phyloP scores from a whole-genome alignment of 1,284 basidiomycete genomes.

The Leccinum fallax region DNA sequence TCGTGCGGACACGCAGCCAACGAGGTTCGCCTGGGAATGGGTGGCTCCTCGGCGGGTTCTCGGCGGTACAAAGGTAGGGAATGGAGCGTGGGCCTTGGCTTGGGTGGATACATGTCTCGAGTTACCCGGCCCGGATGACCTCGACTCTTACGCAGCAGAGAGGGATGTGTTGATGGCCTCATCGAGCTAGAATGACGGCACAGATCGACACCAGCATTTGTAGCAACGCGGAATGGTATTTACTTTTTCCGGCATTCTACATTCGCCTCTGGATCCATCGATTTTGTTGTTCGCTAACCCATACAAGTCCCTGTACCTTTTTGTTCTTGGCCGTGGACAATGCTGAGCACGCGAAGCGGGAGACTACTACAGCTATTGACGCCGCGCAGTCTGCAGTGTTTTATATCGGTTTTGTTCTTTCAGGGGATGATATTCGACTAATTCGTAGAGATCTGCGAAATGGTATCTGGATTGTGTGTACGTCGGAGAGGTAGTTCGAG shows the following conservation, averaged over 20 bases:
- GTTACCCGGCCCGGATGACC: conserved; percentile 29
- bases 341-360: no score
- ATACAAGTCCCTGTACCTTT: no score
- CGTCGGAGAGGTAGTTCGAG: no score
- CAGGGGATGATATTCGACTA: no score
- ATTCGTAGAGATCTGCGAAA: no score
- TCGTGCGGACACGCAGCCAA: conserved; percentile 72
- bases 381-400: no score
- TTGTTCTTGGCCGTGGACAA: no score
- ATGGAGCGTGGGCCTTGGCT: conserved; percentile 75
- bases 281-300: no score
- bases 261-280: no score
- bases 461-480: no score
- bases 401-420: no score
- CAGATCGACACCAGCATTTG: neutral
- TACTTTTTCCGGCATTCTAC: neutral
- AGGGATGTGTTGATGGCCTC: conserved; percentile 23
- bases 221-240: conserved; percentile 8
- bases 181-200: conserved; percentile 12
- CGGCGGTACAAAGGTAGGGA: conserved; percentile 73
- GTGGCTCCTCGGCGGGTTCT: conserved; percentile 51
- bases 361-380: no score
- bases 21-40: conserved; percentile 60
- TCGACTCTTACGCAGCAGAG: conserved; percentile 20
- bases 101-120: conserved; percentile 79